A percentile compares a stretch with the other conserved stretches of the same genome.
Conservation (phyloP, 202 grass and related monocot genomes). For the Carex arenaria region DNA sequence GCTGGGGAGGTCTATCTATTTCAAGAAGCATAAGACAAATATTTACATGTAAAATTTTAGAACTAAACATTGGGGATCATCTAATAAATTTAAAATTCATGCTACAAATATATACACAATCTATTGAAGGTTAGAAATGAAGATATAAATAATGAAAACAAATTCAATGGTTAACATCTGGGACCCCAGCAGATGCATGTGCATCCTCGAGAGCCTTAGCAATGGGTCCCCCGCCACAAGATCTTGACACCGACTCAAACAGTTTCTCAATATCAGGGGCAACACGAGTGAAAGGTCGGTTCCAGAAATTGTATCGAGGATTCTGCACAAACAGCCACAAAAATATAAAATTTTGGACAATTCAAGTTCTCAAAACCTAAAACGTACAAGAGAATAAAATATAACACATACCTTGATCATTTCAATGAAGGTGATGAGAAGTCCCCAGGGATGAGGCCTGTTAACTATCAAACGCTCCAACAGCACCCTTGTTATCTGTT, state of each 20-base stretch:
- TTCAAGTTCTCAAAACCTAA: neutral
- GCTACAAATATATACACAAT: conserved; percentile 13
- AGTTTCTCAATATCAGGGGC: conserved; percentile 88
- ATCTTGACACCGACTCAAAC: conserved; percentile 83
- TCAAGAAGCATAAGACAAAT: neutral
- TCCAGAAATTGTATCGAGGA: conserved; percentile 88
- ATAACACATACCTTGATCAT: conserved; percentile 66
- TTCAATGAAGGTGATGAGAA: conserved; percentile 93
- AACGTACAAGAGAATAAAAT: neutral
- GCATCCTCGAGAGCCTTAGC: conserved; percentile 67
- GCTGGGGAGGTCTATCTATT: neutral
- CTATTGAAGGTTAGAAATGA: conserved; percentile 13
- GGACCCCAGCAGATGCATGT: conserved; percentile 30
- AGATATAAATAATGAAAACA: conserved; percentile 10
- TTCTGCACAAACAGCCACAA: conserved; percentile 40
- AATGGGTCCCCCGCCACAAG: conserved; percentile 45
- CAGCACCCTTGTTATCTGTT: conserved; percentile 96
- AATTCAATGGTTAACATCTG: conserved; percentile 42
- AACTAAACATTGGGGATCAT: neutral
- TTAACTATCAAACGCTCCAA: conserved; percentile 91
- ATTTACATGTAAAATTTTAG: neutral
- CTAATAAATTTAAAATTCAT: conserved; percentile 1
- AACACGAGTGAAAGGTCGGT: conserved; percentile 61
- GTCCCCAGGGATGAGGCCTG: conserved; percentile 91
- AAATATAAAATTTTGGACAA: neutral